Evolutionary conservation across 495 filamentous ascomycete species (phyloP).

Genomic region (Amorphotheca resinae): DNA sequence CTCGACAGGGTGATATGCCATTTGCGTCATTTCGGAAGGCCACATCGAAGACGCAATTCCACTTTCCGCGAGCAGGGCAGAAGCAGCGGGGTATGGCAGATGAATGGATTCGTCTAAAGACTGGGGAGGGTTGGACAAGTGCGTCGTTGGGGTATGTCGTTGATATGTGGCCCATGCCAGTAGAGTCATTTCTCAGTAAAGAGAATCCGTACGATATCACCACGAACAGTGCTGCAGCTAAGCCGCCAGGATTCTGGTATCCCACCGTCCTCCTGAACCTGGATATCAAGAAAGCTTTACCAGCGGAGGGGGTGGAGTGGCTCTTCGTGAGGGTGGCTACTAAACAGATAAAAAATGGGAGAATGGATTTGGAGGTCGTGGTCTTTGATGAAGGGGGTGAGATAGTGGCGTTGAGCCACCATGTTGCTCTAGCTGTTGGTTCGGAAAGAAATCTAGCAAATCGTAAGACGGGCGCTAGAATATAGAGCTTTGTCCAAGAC

Average conservation of each 20-base stretch:
- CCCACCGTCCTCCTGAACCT: slow-evolving; percentile 61
- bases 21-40: slow-evolving; percentile 40
- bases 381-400: slow-evolving; percentile 44
- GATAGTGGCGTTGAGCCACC: slow-evolving; percentile 48
- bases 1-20: slow-evolving; percentile 22
- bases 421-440: slow-evolving; percentile 42
- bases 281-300: slow-evolving; percentile 52
- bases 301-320: slow-evolving; percentile 49
- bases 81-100: slow-evolving; percentile 35
- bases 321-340: slow-evolving; percentile 44
- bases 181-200: slow-evolving; percentile 26
- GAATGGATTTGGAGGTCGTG: slow-evolving; percentile 52
- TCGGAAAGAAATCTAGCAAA: slow-evolving; percentile 13
- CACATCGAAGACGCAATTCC: slow-evolving; percentile 39
- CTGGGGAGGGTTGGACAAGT: slow-evolving; percentile 40
- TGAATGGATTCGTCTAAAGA: slow-evolving; percentile 50
- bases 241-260: slow-evolving; percentile 70
- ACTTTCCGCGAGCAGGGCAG: slow-evolving; percentile 39
- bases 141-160: slow-evolving; percentile 43
- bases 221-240: slow-evolving; percentile 20
- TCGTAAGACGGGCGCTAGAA: slow-evolving; percentile 16
- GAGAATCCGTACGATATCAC: slow-evolving; percentile 19
- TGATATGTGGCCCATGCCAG: slow-evolving; percentile 51
- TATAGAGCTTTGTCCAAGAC: slow-evolving; percentile 8
- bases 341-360: slow-evolving; percentile 46